Evolutionary conservation across 169 alveolate species (phyloP).

Genomic region (Sarcocystis neurona): DNA sequence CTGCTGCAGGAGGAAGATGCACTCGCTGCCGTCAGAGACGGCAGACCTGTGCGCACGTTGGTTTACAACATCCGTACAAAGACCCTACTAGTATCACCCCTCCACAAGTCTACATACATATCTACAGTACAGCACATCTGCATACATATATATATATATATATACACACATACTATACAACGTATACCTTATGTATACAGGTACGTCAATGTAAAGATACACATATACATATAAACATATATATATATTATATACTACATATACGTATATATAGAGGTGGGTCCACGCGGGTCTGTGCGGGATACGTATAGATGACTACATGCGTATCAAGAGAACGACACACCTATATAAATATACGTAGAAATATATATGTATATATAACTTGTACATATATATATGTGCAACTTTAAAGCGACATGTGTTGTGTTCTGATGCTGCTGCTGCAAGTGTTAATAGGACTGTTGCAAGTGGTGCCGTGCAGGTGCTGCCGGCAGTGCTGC

Average conservation of each 20-base stretch:
- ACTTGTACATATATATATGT: background rate
- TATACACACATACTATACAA: background rate
- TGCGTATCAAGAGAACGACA: too few species aligned
- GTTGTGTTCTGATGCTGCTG: background rate
- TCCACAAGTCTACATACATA: background rate
- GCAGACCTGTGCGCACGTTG: too few species aligned
- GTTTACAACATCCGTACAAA: too few species aligned
- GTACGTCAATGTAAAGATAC: background rate
- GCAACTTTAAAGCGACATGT: background rate
- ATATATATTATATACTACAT: too few species aligned
- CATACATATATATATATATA: background rate
- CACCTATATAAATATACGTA: background rate
- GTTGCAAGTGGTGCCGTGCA: too few species aligned
- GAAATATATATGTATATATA: background rate
- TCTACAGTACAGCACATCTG: background rate
- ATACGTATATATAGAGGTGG: too few species aligned
- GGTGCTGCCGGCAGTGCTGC: too few species aligned
- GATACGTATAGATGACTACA: too few species aligned
- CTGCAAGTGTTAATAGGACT: too few species aligned
- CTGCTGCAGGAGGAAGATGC: constrained; percentile 24
- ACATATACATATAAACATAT: background rate
- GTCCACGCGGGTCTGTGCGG: too few species aligned
- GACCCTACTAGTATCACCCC: too few species aligned
- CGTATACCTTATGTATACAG: background rate
- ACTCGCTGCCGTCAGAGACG: too few species aligned